These are phyloP conservation scores for Cryptomeria japonica DNA, from an alignment of 75 land plant species.

Conservation along the genomic window DNA sequence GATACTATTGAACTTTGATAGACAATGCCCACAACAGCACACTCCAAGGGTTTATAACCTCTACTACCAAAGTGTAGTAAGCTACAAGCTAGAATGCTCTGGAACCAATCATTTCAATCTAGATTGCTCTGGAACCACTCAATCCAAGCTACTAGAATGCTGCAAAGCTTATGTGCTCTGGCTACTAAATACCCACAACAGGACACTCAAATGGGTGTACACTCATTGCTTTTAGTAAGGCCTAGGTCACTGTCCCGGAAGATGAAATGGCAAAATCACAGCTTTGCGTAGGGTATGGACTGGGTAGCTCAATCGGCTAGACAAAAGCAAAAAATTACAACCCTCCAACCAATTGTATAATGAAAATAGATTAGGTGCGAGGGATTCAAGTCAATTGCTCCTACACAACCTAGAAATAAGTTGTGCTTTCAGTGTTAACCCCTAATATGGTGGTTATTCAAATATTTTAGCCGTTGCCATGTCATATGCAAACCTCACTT, in stretches of 20 bases:
- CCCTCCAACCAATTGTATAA: background rate
- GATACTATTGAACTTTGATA: background rate
- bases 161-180: background rate
- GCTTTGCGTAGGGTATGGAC: background rate
- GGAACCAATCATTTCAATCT: background rate
- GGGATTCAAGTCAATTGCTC: background rate
- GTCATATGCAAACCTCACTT: background rate
- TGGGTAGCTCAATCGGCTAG: background rate
- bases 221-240: background rate
- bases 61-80: background rate
- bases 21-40: background rate
- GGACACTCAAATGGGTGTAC: background rate
- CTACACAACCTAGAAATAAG: background rate
- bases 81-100: background rate
- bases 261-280: slow-evolving; percentile 1
- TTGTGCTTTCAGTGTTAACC: background rate
- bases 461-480: slow-evolving; percentile 5
- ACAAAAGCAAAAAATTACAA: background rate
- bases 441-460: background rate
- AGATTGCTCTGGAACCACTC: background rate
- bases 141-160: background rate
- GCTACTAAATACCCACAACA: background rate
- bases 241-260: background rate
- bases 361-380: background rate
- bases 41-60: background rate